Evolutionary conservation across 352 stramenopile genomes (phyloP).

Genomic region (Phytophthora sojae): DNA sequence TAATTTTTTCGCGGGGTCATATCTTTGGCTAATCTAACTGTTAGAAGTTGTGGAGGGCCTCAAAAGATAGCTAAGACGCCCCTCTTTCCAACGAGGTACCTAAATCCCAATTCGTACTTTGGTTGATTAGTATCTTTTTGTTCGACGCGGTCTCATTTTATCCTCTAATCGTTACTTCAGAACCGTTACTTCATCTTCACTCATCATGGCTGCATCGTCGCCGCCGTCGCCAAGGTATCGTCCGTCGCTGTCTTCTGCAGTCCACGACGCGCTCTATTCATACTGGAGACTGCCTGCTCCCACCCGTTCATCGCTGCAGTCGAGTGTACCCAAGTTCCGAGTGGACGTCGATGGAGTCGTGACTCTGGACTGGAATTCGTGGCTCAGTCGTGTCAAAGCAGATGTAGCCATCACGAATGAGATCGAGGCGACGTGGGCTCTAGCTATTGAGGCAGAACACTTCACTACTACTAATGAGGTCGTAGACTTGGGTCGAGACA

Average conservation of each 20-base stretch:
- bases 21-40: too few species aligned
- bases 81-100: too few species aligned
- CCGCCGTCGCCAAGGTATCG: constrained; percentile 17
- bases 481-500: constrained; percentile 1
- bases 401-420: constrained; percentile 11
- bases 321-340: constrained; percentile 24
- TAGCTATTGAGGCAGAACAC: constrained; percentile 48
- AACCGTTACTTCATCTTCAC: constrained; percentile 8
- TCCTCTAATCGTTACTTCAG: not conserved
- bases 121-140: too few species aligned
- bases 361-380: constrained; percentile 37
- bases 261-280: constrained; percentile 56
- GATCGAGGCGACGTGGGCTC: constrained; percentile 46
- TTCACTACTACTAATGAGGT: constrained; percentile 21
- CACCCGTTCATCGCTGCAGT: constrained; percentile 19
- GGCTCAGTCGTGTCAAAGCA: constrained; percentile 10
- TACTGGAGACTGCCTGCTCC: constrained; percentile 52
- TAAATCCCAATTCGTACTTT: too few species aligned
- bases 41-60: too few species aligned
- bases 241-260: constrained; percentile 55
- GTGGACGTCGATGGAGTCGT: constrained; percentile 25
- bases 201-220: not conserved
- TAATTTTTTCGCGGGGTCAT: too few species aligned
- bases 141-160: too few species aligned
- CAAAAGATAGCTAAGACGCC: too few species aligned